Base-by-base conservation (phyloP, 2,329 filamentous ascomycete genomes). In the Colletotrichum australisinense region DNA sequence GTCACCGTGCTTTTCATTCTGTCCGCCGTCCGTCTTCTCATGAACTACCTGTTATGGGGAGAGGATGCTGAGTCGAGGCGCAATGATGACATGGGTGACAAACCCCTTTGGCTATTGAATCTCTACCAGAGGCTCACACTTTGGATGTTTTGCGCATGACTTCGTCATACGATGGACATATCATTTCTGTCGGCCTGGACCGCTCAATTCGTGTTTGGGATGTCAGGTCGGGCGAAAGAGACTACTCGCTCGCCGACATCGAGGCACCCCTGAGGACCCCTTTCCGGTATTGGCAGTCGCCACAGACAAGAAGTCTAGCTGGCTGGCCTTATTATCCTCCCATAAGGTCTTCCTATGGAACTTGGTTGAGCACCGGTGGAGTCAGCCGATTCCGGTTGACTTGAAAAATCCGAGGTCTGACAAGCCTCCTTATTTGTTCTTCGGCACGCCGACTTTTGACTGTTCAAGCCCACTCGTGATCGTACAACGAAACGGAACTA, bases 1-100 rank as follows among this genome's bases (percentile, higher is more conserved):
- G 83, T 94, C 8, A 88, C 90, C 14, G 84, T 94, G 4, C 80
- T 94, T 0, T 86, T 93, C 26, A 82, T 91, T 3, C 84, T 93
- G 19, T 91, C 91, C 9, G 89, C 89, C 22, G 88, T 95, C 30
- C 90, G 91, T 2, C 82, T 95, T 8, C 85, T 95, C 8, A 94
- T 94, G 85, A 94, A 92, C 75, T 94, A 93, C 77, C 85, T 96
- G 6, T 84, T 96, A 0, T 93, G 91, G 88, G 91, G 92, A 71
- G 90, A 93, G 67, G 83, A 87, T 69, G 81, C 83, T 7, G 81
- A 85, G 24, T 83, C 83, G 16, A 85, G 86, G 1, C 83, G 83
- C 7, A 84, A 88, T 9, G 83, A 86, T 5, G 85, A 87, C 7
- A 83, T 80, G 0, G 83, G 86, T n/a, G 84, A 86, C 35, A 82